A percentile compares a stretch with the other conserved stretches of the same genome.
phyloP scores from a whole-genome alignment of 2,329 filamentous ascomycete genomes.

The Pestalotiopsis fici region DNA sequence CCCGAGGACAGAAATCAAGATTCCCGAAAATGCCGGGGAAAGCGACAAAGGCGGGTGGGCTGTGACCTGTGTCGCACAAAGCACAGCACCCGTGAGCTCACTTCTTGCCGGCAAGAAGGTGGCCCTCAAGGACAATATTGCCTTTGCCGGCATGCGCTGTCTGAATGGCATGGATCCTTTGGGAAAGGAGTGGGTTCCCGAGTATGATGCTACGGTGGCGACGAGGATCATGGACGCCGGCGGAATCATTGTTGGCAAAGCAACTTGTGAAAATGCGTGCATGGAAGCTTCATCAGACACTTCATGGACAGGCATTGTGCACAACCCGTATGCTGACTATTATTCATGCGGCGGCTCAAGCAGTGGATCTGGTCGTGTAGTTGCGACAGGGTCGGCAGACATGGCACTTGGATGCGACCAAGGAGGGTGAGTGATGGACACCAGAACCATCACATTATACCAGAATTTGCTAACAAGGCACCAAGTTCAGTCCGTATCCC shows the following conservation, averaged over 20 bases:
- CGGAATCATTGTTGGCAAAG: conserved; percentile 42
- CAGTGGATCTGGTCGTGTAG: conserved; percentile 42
- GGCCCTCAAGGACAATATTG: conserved; percentile 49
- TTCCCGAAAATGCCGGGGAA: conserved; percentile 15
- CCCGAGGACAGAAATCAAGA: conserved; percentile 23
- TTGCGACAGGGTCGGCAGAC: conserved; percentile 33
- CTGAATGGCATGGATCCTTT: conserved; percentile 39
- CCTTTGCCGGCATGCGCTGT: conserved; percentile 43
- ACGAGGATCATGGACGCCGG: conserved; percentile 41
- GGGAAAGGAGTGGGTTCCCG: conserved; percentile 29
- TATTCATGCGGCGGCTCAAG: conserved; percentile 50
- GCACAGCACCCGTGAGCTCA: background rate
- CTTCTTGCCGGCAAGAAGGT: conserved; percentile 39
- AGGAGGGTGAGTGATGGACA: conserved; percentile 33
- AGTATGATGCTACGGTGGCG: conserved; percentile 45
- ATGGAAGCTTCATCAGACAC: conserved; percentile 41
- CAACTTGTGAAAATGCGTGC: conserved; percentile 47
- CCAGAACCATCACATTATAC: conserved; percentile 18
- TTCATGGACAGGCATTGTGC: conserved; percentile 44
- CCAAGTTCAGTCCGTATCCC: background rate
- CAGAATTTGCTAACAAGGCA: background rate
- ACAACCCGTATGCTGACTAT: conserved; percentile 45
- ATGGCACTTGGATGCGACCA: conserved; percentile 35
- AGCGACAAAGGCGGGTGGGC: conserved; percentile 1
- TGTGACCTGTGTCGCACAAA: background rate